These are phyloP conservation scores for Begonia masoniana DNA, from an alignment of 306 rosid species.

Conservation along the genomic window DNA sequence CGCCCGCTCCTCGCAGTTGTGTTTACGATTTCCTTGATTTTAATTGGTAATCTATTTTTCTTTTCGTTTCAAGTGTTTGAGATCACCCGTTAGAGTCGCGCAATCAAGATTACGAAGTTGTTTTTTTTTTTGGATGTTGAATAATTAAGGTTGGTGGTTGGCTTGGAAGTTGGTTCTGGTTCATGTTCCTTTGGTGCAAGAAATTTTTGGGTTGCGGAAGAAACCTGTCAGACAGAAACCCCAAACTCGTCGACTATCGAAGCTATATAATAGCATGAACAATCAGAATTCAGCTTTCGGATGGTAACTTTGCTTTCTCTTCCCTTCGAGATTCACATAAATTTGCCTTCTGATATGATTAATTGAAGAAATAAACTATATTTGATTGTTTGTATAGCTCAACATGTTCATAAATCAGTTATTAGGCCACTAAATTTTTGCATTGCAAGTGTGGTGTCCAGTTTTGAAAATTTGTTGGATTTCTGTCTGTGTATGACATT, in stretches of 20 bases:
- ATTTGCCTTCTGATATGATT: no score
- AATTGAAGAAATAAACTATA: no score
- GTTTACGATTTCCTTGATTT: conserved; percentile 43
- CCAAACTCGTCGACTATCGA: conserved; percentile 47
- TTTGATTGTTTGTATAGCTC: no score
- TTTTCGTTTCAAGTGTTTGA: background rate
- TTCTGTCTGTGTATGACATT: no score
- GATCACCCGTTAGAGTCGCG: background rate
- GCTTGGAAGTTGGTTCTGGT: conserved; percentile 88
- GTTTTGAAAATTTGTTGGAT: no score
- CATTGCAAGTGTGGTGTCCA: no score
- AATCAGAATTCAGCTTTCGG: conserved; percentile 33
- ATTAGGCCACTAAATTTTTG: no score
- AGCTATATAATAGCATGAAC: conserved; percentile 33
- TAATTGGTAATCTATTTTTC: conserved; percentile 29
- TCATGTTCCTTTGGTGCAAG: conserved; percentile 87
- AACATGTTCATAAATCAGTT: no score
- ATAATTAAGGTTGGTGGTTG: conserved; percentile 57
- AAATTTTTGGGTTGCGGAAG: conserved; percentile 59
- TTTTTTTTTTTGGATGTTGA: background rate
- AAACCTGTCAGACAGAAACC: conserved; percentile 48
- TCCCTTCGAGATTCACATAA: background rate
- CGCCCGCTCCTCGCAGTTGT: conserved; percentile 49
- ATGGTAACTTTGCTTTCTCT: conserved; percentile 14
- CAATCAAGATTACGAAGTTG: background rate